These are phyloP conservation scores for Pseudogymnoascus sp. DNA, from an alignment of 2,329 filamentous ascomycete genomes.

Conservation along the genomic window DNA sequence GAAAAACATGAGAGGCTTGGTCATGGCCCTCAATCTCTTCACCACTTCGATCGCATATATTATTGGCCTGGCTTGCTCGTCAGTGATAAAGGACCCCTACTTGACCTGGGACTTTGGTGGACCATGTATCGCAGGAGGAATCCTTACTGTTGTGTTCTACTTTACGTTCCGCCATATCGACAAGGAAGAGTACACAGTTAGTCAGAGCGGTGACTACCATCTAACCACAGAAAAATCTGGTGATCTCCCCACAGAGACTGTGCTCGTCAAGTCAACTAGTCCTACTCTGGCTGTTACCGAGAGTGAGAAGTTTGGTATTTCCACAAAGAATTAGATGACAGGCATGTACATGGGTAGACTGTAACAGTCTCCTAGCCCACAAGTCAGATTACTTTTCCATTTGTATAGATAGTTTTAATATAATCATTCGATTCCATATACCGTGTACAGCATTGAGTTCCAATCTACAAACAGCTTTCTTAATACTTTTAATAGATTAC, in stretches of 20 bases:
- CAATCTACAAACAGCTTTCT: not conserved
- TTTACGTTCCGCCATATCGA: slow-evolving; percentile 57
- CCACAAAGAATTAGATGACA: slow-evolving; percentile 13
- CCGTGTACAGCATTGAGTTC: not conserved
- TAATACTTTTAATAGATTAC: not conserved
- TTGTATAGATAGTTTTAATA: not conserved
- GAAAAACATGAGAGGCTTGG: slow-evolving; percentile 69
- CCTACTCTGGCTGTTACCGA: slow-evolving; percentile 9
- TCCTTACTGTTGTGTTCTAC: slow-evolving; percentile 61
- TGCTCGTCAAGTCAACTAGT: slow-evolving; percentile 11
- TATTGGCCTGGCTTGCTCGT: slow-evolving; percentile 57
- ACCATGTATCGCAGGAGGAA: slow-evolving; percentile 53
- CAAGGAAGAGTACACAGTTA: slow-evolving; percentile 50
- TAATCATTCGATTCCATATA: not conserved
- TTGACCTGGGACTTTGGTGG: slow-evolving; percentile 64
- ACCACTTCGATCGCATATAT: slow-evolving; percentile 62
- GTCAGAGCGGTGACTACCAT: slow-evolving; percentile 16
- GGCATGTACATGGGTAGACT: not conserved
- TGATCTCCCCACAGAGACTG: slow-evolving; percentile 11
- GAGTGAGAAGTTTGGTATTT: slow-evolving; percentile 13
- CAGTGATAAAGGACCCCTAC: slow-evolving; percentile 55
- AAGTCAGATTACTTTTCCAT: not conserved
- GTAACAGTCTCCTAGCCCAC: not conserved
- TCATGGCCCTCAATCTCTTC: slow-evolving; percentile 61
- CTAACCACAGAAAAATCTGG: slow-evolving; percentile 9